Evolutionary conservation across 176 grass and related monocot species (phyloP), one percentile per base, ranked within the genome.

Genomic region (Carex scoparia): DNA sequence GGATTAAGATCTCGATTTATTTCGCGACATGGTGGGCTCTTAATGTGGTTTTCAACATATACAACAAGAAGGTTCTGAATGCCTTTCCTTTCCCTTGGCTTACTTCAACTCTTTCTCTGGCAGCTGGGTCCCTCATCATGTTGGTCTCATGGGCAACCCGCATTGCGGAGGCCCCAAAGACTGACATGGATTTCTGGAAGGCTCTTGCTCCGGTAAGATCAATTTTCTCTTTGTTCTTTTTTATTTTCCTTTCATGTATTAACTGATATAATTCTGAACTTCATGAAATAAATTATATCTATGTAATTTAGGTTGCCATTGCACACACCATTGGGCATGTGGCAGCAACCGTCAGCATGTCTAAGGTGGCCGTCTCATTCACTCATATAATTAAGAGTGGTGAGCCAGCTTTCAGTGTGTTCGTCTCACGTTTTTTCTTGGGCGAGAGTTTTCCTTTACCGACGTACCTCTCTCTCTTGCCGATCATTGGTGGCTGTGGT

Each of bases 311-410:
- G 95, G 95, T 98, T 79, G 93, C 95, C 54, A 85, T 98, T 62
- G 95, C 93, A 81, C 95, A 98, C 86, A 94, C 95, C 1, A 98
- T 98, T 60, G 95, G 95, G 66, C 95, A 98, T 84, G 95, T 98
- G 65, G 93, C 95, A 53, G 95, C 95, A 75, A 98, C 91, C 27
- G 86, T 98, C 79, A 98, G 95, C 95, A 98, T 98, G 95, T 88
- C 91, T 1, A 98, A 98, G 91, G 95, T 98, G 80, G 93, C 93
- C 51, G 93, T 95, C 30, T 98, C 95, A 0, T 98, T 98, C 83
- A 98, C 95, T 56, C 95, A 95, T 84, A 98, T 98, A 86, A 98
- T 98, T 79, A 98, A 98, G 95, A 98, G 95, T 80, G 86, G 82
- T 0, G 95, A 98, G 86, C 95, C 93, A 80, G 95, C 95, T 6